Evolutionary conservation across 192 early-diverging fungal genomes (phyloP).

Genomic region (Thoreauomyces humboldtii): DNA sequence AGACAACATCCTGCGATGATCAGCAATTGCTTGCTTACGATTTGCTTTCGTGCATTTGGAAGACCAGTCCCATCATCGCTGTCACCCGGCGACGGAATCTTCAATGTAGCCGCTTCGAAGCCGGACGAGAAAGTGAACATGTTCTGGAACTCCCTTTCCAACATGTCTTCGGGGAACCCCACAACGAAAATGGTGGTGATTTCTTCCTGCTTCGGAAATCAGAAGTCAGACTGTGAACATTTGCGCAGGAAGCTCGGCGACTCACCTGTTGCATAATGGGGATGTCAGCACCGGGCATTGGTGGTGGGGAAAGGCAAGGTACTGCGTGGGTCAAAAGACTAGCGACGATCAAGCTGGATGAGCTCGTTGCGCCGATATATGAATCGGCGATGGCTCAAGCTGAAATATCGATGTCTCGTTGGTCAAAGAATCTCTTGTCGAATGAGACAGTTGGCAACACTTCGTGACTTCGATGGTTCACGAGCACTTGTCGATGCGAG

Average conservation of each 20-base stretch:
- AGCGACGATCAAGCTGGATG: too few relatives aligned
- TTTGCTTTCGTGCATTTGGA: constrained; percentile 24
- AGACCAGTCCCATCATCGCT: constrained; percentile 24
- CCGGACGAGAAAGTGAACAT: constrained; percentile 98
- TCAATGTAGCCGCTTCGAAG: constrained; percentile 96
- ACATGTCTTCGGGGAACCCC: constrained; percentile 98
- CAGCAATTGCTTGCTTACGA: too few relatives aligned
- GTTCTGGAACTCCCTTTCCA: constrained; percentile 98
- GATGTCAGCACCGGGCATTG: constrained; percentile 2
- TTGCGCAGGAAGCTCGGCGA: not conserved
- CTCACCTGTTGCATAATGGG: constrained; percentile 2
- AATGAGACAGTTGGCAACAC: too few relatives aligned
- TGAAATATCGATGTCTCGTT: too few relatives aligned
- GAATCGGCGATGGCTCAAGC: too few relatives aligned
- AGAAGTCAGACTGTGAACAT: not conserved
- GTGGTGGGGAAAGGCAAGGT: not conserved
- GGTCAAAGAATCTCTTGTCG: too few relatives aligned
- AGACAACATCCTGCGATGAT: not conserved
- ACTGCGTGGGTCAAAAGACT: too few relatives aligned
- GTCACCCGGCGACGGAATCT: constrained; percentile 49
- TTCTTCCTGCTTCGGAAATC: constrained; percentile 60
- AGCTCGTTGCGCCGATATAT: too few relatives aligned
- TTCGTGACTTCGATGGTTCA: too few relatives aligned
- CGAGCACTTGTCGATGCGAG: too few relatives aligned
- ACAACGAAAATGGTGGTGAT: constrained; percentile 99